phyloP scores from a whole-genome alignment of 164 flowering plant species.

The Magnolia kwangsiensis region DNA sequence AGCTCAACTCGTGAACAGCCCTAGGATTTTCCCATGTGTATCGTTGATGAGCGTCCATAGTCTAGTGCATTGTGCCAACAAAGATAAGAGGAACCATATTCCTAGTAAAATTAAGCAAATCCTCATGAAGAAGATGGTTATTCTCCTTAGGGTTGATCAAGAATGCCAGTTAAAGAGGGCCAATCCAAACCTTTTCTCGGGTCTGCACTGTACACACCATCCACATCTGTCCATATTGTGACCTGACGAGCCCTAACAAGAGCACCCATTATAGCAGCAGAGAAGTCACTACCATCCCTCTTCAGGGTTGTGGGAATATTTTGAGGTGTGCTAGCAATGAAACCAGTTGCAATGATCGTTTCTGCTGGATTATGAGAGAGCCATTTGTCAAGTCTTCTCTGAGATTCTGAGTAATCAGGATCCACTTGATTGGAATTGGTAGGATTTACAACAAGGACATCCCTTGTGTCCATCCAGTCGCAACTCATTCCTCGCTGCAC shows the following conservation, averaged over 20 bases:
- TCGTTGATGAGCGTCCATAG: no score
- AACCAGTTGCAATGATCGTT: constrained; percentile 87
- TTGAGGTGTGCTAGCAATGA: constrained; percentile 86
- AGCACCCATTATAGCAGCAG: constrained; percentile 98
- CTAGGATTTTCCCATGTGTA: no score
- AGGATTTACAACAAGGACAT: constrained; percentile 88
- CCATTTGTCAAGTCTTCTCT: constrained; percentile 77
- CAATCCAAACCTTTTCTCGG: constrained; percentile 82
- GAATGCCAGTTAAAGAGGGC: neutral
- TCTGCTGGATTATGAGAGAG: constrained; percentile 56
- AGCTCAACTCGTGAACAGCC: no score
- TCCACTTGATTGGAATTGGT: constrained; percentile 83
- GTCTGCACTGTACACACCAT: constrained; percentile 98
- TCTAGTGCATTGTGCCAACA: no score
- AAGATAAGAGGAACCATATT: no score
- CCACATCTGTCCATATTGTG: constrained; percentile 98
- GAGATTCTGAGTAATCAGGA: constrained; percentile 80
- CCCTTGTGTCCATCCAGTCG: constrained; percentile 96
- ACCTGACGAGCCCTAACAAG: constrained; percentile 77
- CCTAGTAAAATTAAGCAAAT: no score
- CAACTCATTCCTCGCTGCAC: constrained; percentile 71
- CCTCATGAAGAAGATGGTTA: neutral
- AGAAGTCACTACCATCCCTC: constrained; percentile 98
- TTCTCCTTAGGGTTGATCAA: neutral
- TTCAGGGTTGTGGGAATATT: constrained; percentile 95